Evolutionary conservation across 164 flowering plant species (phyloP).

Genomic region (Amborella trichopoda): DNA sequence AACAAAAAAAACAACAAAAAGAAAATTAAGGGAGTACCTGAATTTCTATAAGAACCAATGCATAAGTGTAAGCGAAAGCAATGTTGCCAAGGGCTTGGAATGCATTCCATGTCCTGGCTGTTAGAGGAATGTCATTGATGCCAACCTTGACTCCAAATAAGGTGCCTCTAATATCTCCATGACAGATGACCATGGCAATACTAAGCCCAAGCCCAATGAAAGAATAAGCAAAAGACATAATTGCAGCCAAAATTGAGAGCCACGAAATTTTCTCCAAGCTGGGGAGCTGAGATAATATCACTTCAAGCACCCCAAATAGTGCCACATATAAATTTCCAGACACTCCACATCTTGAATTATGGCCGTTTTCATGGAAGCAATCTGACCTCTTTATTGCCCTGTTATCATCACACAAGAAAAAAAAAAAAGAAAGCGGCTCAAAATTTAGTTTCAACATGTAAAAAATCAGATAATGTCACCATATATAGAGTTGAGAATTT

Average conservation of each 20-base stretch:
- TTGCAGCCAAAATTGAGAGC: constrained; percentile 26
- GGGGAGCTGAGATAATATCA: constrained; percentile 25
- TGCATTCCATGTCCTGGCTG: constrained; percentile 18
- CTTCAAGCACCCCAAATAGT: constrained; percentile 20
- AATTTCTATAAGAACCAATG: constrained; percentile 27
- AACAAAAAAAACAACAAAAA: background rate
- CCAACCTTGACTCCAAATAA: constrained; percentile 11
- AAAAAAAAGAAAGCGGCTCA: background rate
- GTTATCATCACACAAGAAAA: background rate
- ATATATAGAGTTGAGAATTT: too few relatives aligned
- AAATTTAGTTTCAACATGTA: too few relatives aligned
- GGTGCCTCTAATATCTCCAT: constrained; percentile 18
- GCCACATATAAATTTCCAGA: constrained; percentile 20
- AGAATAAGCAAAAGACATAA: constrained; percentile 23
- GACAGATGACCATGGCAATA: constrained; percentile 9
- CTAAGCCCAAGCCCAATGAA: constrained; percentile 16
- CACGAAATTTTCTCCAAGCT: constrained; percentile 28
- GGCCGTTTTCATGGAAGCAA: constrained; percentile 25
- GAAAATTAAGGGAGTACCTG: constrained; percentile 15
- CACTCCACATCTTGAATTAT: constrained; percentile 10
- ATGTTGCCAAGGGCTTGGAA: constrained; percentile 35
- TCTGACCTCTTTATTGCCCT: constrained; percentile 20
- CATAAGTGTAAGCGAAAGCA: constrained; percentile 31
- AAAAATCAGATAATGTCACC: too few relatives aligned
- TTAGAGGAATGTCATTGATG: constrained; percentile 5